Evolutionary conservation across 2,329 filamentous ascomycete genomes (phyloP), one percentile per base, ranked within the genome.

Genomic region (Rugonectria rugulosa): DNA sequence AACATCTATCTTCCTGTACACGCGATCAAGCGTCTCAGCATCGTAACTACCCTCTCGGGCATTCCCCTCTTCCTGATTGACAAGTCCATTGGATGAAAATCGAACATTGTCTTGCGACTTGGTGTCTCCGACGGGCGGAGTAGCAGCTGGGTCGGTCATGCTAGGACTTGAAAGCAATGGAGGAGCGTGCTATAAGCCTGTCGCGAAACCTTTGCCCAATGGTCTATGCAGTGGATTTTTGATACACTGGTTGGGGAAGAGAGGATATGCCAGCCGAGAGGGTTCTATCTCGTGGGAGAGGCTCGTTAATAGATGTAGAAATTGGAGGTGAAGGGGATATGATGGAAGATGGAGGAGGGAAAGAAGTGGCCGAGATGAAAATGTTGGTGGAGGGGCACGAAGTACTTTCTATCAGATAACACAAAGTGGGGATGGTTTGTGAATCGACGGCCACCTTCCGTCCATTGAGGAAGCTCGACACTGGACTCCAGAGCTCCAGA

Each of bases 1-100:
- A 21, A 73, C 70, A 68, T 87, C 84, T 42, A 86, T 77, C 68
- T 84, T 85, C 62, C 75, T 73, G 72, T 86, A 86, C 36, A 86
- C 80, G 34, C 74, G 71, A 68, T 86, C 83, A 37, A 85, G 76
- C 34, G 77, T 78, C 65, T 80, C 79, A 26, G 78, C 66, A 54
- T 80, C 77, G 56, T 82, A 85, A 58, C 81, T 67, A 61, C 65
- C 68, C 68, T 68, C 67, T 56, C 65, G 68, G 56, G 59, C 60
- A 68, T 65, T 60, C 59, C 67, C 68, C 66, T 70, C 69, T 62
- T 69, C 66, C 59, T 70, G 65, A 48, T 66, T 68, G 46, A 52
- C 62, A 44, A 68, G 59, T 53, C 50, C 55, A 55, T 62, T 46
- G 11, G 66, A 55, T 10, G 61, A 47, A 27, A 58, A 63, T 20